phyloP scores from a whole-genome alignment of 2,329 filamentous ascomycete species.

The Fusarium sp. region DNA sequence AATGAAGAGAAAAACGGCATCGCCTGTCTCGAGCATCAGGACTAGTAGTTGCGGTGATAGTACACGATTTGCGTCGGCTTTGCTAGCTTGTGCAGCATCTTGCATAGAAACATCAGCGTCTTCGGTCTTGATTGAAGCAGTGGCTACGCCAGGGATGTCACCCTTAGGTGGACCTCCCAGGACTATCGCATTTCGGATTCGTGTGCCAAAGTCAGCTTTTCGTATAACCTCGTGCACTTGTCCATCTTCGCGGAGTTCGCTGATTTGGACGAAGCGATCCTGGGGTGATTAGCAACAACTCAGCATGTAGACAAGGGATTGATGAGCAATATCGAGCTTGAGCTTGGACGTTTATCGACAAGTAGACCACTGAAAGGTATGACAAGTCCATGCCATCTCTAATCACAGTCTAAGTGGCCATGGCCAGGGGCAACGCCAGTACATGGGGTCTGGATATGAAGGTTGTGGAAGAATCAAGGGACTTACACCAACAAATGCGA shows the following conservation, averaged over 20 bases:
- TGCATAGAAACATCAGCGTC: conserved; percentile 55
- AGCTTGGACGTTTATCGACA: neutral
- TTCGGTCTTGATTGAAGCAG: conserved; percentile 53
- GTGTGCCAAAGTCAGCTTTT: conserved; percentile 81
- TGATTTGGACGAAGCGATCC: conserved; percentile 85
- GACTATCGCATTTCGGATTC: conserved; percentile 82
- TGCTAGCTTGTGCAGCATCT: conserved; percentile 38
- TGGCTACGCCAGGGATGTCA: conserved; percentile 39
- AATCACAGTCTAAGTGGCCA: neutral
- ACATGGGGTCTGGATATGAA: neutral
- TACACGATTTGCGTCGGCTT: conserved; percentile 15
- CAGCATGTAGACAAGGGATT: neutral
- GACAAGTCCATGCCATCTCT: neutral
- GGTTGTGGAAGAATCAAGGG: conserved; percentile 27
- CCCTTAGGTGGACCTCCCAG: conserved; percentile 66
- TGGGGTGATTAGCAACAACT: conserved; percentile 47
- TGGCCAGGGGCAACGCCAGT: neutral
- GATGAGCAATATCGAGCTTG: neutral
- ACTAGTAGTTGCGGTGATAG: conserved; percentile 85
- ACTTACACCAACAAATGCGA: conserved; percentile 85
- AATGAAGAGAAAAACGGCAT: conserved; percentile 82
- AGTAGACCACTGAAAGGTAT: neutral
- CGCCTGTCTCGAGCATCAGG: conserved; percentile 78
- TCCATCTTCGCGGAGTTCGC: conserved; percentile 76
- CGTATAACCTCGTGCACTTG: conserved; percentile 80